Evolutionary conservation across 257 asterid genomes (phyloP), one percentile per base, ranked within the genome.

Genomic region (Euphrasia confusa): DNA sequence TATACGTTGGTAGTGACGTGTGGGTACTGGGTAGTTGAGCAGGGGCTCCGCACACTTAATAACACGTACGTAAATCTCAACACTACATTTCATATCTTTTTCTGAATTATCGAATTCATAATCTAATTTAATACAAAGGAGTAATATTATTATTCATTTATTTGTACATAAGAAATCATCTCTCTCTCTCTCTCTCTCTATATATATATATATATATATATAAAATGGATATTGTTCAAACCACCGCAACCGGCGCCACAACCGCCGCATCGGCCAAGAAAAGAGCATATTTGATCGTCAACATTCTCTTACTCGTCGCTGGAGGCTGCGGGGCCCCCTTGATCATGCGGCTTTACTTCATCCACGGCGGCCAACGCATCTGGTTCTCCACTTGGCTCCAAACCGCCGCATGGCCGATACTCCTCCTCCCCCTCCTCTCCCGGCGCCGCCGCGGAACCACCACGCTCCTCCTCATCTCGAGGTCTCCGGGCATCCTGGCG

Each of bases 241-340:
- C 60, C 54, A 40, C 48, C 0, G 33, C 33, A 33, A 50, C 28
- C 58, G 18, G 54, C 53, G 28, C 60, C 1, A 17, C 15, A 14
- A 15, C 52, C 14, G 14, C 15, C 52, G 52, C 17, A 58, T 49
- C 63, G 61, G 60, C 57, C 58, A 59, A 26, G 66, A 71, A 68
- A 18, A 58, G 37, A 6, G 21, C 37, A 1, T 64, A 74, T 60
- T 10, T 78, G 1, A 7, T 68, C 2, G 60, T 72, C 63, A 79
- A 75, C 72, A 11, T 40, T 26, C 2, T 66, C 61, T 39, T 69
- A 8, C 76, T 75, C 10, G 75, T 74, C 58, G 27, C 72, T 72
- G 78, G 78, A 13, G 60, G 67, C 76, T 79, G 83, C 78, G 80
- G 80, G 70, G 80, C 78, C 47, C 83, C 83, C 10, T 8, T 79